A percentile compares a stretch with the other conserved stretches of the same genome.
Evolutionary conservation across 2,329 filamentous ascomycete species (phyloP).

Genomic region (Penicillium fuscoglaucum): DNA sequence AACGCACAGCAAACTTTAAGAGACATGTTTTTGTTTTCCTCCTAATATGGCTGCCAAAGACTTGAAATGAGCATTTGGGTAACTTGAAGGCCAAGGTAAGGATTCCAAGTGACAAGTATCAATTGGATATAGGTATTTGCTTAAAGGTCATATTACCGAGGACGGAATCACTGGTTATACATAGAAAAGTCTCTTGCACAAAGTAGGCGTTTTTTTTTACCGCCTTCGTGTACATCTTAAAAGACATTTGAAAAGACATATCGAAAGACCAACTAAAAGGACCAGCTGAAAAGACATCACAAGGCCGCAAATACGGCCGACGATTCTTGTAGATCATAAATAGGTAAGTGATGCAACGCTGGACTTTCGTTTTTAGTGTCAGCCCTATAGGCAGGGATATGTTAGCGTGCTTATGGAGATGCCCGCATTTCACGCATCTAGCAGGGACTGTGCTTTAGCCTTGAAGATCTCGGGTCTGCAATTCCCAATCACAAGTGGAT

Average conservation of each 20-base stretch:
- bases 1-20: background rate
- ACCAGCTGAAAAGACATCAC: too few relatives aligned
- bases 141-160: background rate
- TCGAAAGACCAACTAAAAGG: too few relatives aligned
- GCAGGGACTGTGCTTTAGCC: constrained; percentile 3
- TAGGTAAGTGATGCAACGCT: constrained; percentile 11
- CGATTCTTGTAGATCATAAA: background rate
- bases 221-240: too few relatives aligned
- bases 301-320: too few relatives aligned
- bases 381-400: constrained; percentile 21
- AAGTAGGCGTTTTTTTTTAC: too few relatives aligned
- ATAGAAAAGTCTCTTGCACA: too few relatives aligned
- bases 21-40: background rate
- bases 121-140: background rate
- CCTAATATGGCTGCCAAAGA: background rate
- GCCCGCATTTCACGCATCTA: background rate
- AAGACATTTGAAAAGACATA: too few relatives aligned
- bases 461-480: background rate
- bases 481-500: background rate
- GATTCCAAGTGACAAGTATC: background rate
- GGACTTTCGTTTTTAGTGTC: constrained; percentile 12
- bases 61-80: background rate
- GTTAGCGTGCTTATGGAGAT: constrained; percentile 14
- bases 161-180: background rate
- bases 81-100: background rate